Evolutionary conservation across 2,329 filamentous ascomycete species (phyloP).

Genomic region (Colletotrichum musae): DNA sequence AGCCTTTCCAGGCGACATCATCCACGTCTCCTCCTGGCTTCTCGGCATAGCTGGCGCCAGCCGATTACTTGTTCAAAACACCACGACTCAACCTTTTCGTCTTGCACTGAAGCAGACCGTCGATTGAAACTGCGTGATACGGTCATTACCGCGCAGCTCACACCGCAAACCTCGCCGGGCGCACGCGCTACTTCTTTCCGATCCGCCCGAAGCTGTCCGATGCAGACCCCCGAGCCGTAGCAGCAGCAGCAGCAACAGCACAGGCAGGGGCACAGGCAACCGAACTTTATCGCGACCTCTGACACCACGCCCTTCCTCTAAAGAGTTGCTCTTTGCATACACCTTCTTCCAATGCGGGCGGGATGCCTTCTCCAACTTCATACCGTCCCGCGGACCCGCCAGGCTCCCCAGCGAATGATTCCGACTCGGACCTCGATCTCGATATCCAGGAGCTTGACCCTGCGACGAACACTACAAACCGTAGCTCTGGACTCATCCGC

Average conservation of each 20-base stretch:
- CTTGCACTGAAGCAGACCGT: constrained; percentile 5
- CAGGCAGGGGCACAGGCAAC: constrained; percentile 26
- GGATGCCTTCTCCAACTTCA: constrained; percentile 70
- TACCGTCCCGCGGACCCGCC: constrained; percentile 72
- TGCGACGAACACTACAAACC: constrained; percentile 48
- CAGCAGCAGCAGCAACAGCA: constrained; percentile 4
- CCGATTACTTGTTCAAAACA: constrained; percentile 30
- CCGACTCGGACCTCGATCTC: constrained; percentile 83
- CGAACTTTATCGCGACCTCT: constrained; percentile 38
- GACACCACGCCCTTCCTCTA: constrained; percentile 22
- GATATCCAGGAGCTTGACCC: constrained; percentile 87
- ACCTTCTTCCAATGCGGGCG: constrained; percentile 49
- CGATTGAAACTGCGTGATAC: constrained; percentile 8
- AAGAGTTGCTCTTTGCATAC: constrained; percentile 34
- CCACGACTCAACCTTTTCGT: constrained; percentile 5
- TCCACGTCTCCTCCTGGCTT: constrained; percentile 25
- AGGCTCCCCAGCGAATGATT: constrained; percentile 77
- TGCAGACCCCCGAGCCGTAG: constrained; percentile 38
- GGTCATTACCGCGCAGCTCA: constrained; percentile 5
- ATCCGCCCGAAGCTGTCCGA: constrained; percentile 32
- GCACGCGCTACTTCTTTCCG: constrained; percentile 10
- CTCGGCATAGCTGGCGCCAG: constrained; percentile 32
- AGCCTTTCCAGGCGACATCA: constrained; percentile 33
- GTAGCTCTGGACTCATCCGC: constrained; percentile 55
- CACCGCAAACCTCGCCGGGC: neutral